Conservation (phyloP, 2,329 filamentous ascomycete genomes). For the Bisporella sp. region DNA sequence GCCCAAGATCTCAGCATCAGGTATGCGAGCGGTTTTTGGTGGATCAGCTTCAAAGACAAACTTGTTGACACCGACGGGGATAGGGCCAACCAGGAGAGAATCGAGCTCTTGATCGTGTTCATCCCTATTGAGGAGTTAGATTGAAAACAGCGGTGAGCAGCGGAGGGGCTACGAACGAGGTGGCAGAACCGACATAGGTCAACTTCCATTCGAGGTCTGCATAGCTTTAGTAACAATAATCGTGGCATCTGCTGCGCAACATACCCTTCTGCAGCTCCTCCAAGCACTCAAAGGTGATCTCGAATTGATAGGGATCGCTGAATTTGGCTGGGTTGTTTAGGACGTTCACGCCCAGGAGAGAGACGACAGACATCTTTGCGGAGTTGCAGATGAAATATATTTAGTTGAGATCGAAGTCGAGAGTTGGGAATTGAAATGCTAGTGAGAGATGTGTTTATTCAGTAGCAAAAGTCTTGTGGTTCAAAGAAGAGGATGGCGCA, state of each 20-base stretch:
- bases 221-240: constrained; percentile 13
- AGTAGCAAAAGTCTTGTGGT: background rate
- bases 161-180: constrained; percentile 59
- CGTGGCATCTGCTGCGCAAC: constrained; percentile 11
- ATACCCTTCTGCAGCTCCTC: constrained; percentile 88
- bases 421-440: background rate
- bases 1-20: constrained; percentile 88
- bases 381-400: constrained; percentile 13
- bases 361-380: constrained; percentile 82
- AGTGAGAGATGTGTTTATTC: background rate
- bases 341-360: constrained; percentile 89
- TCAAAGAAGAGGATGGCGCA: background rate
- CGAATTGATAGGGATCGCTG: constrained; percentile 87
- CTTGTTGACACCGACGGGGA: constrained; percentile 96
- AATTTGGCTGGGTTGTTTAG: constrained; percentile 96
- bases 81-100: constrained; percentile 91
- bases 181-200: constrained; percentile 97
- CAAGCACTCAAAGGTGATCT: constrained; percentile 97
- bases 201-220: constrained; percentile 98
- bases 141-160: background rate
- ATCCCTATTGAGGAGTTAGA: constrained; percentile 20
- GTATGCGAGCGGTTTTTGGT: constrained; percentile 84
- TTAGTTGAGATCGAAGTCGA: background rate
- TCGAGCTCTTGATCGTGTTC: constrained; percentile 99
- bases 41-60: constrained; percentile 96